Conservation (phyloP, 2,329 filamentous ascomycete species). For the Clarireedia sp. region DNA sequence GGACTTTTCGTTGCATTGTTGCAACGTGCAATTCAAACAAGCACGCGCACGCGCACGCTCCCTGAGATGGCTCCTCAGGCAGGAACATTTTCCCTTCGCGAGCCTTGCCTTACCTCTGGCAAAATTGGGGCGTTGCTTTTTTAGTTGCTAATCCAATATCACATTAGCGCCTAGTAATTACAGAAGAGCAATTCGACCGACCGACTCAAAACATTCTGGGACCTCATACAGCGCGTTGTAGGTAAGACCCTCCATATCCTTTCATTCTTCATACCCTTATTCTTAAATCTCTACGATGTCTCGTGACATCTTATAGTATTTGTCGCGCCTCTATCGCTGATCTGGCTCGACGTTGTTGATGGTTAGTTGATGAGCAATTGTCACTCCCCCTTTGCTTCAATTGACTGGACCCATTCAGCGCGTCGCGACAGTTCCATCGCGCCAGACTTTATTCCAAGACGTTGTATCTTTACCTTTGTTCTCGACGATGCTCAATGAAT, state of each 20-base stretch:
- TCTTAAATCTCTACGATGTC: conserved; percentile 8
- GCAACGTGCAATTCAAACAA: not conserved
- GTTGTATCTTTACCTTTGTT: conserved; percentile 1
- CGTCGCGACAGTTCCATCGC: conserved; percentile 8
- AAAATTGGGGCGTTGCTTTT: conserved; percentile 6
- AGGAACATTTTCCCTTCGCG: too few species aligned
- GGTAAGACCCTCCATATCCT: conserved; percentile 27
- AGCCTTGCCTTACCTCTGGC: too few species aligned
- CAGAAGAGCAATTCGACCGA: conserved; percentile 5
- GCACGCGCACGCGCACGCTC: too few species aligned
- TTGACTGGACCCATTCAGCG: conserved; percentile 4
- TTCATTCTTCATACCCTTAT: conserved; percentile 7
- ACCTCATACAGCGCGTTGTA: conserved; percentile 24
- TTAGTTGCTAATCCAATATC: conserved; percentile 10
- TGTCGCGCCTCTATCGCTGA: conserved; percentile 7
- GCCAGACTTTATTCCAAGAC: conserved; percentile 6
- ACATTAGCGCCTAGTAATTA: not conserved
- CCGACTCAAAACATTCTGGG: conserved; percentile 10
- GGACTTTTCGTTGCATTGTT: too few species aligned
- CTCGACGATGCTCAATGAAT: conserved; percentile 4
- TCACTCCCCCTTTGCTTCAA: conserved; percentile 10
- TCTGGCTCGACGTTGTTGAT: conserved; percentile 3
- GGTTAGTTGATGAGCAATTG: conserved; percentile 11
- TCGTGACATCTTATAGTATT: conserved; percentile 12
- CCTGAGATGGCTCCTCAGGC: too few species aligned